Base-by-base conservation (phyloP, 768 basidiomycete genomes). In the Tricholoma terreum region DNA sequence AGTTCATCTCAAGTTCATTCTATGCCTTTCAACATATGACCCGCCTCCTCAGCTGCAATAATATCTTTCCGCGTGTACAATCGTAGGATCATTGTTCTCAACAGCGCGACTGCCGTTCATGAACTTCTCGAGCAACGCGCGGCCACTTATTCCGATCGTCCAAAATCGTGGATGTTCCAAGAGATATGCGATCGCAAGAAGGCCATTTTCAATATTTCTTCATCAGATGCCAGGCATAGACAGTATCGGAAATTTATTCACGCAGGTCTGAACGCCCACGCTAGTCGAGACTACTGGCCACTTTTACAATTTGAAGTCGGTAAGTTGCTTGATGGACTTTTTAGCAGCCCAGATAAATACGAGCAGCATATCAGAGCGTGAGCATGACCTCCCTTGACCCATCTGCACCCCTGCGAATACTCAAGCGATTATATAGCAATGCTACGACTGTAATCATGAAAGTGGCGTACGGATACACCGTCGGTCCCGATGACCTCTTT, bases 141-240 rank as follows among this genome's bases (percentile, higher is more conserved):
- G 27, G 67, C 66, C 43, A 77, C 80, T 33, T 86, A 85, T 59
- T 84, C 83, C 5, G 83, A 83, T 58, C 77, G 84, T 7, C 83
- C 82, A 2, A 69, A 69, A 52, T 70, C 69, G 6, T 74, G 73
- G 69, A 78, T 81, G 76, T 77, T 70, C 58, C 68, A 74, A 52
- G 73, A 73, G 6, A 68, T 81, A 24, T 77, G 77, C 55, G 76
- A 69, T 19, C 75, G 78, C 9, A 74, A 73, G 30, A 64, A 72
- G 55, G 60, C 75, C 1, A 69, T 80, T 9, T 78, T 80, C 68
- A 77, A 78, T 52, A 75, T 80, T 8, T 74, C 77, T 9, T 73
- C 77, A 1, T 63, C 67, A 8, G 64, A 79, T 56, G 54, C 66
- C 1, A 68, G 75, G 30, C 73, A 80, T 57, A 71, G 63, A 58